phyloP scores from a whole-genome alignment of 371 early-diverging fungal species.

The Saksenaea oblongispora region DNA sequence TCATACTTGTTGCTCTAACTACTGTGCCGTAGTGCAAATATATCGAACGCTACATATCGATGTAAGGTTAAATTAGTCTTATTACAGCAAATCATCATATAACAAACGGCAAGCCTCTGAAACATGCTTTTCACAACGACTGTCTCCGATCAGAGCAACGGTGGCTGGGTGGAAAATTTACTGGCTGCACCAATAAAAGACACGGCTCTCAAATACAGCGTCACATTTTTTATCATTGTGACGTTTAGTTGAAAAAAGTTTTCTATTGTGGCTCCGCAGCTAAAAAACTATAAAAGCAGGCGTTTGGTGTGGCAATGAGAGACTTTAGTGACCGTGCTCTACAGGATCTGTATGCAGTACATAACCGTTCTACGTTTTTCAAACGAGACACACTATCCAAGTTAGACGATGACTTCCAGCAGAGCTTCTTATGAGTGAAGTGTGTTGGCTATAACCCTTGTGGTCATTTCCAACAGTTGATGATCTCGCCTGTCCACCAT shows the following conservation, averaged over 20 bases:
- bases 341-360: conserved; percentile 60
- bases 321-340: conserved; percentile 56
- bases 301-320: conserved; percentile 11
- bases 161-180: no score
- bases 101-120: no score
- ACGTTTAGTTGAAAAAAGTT: not conserved
- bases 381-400: conserved; percentile 47
- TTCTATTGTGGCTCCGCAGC: not conserved
- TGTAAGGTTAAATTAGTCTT: no score
- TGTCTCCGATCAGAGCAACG: no score
- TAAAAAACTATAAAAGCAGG: conserved; percentile 31
- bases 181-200: not conserved
- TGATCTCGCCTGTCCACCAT: conserved; percentile 41
- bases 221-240: not conserved
- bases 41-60: no score
- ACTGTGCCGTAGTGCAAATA: no score
- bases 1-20: no score
- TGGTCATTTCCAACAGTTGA: conserved; percentile 31
- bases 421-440: conserved; percentile 52
- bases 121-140: no score
- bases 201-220: not conserved
- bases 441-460: conserved; percentile 28
- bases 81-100: no score
- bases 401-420: conserved; percentile 47
- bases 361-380: conserved; percentile 50